Base-by-base conservation (phyloP, 306 rosid genomes). In the Rosa multiflora region DNA sequence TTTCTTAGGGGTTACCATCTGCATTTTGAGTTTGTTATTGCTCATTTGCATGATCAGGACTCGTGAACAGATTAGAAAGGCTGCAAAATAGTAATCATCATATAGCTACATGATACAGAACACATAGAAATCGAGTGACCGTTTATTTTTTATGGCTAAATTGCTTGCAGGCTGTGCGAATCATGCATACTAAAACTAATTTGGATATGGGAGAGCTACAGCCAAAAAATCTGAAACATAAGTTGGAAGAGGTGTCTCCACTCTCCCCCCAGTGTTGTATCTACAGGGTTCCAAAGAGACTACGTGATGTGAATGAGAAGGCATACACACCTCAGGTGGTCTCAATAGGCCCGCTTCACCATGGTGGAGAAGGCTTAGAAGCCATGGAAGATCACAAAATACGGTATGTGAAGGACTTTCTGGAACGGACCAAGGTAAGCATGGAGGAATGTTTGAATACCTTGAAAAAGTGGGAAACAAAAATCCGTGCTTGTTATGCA, bases 331-430 rank as follows among this genome's bases (percentile, higher is more conserved):
- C 83, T 39, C 79, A 73, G 46, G 70, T 74, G 2, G 74, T 80
- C 52, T 67, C 83, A n/a, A 55, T 80, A 14, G 83, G 83, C 10
- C 83, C 76, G 3, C 51, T 74, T 29, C 74, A 80, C 48, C 85
- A 82, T 67, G 82, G 85, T 46, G 52, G 48, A 61, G n/a, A 63
- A 32, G 67, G 66, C 18, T 21, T 82, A 32, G 20, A 64, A 42
- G 29, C 68, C 11, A 82, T 82, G 82, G 85, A 82, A 64, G 79
- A 72, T 26, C 79, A 77, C 18, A 82, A 82, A 14, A 66, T 18
- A 21, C 56, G 82, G 64, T 77, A 63, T 42, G 26, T 82, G 6
- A 4, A 18, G 1, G 64, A 44, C 29, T 82, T 51, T 40, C 29
- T 82, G 8, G 7, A 23, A 15, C 79, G 74, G 18, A 77, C 82